Evolutionary conservation across 139 green algal genomes (phyloP), one percentile per base, ranked within the genome.

Genomic region (Micromonas pusilla): DNA sequence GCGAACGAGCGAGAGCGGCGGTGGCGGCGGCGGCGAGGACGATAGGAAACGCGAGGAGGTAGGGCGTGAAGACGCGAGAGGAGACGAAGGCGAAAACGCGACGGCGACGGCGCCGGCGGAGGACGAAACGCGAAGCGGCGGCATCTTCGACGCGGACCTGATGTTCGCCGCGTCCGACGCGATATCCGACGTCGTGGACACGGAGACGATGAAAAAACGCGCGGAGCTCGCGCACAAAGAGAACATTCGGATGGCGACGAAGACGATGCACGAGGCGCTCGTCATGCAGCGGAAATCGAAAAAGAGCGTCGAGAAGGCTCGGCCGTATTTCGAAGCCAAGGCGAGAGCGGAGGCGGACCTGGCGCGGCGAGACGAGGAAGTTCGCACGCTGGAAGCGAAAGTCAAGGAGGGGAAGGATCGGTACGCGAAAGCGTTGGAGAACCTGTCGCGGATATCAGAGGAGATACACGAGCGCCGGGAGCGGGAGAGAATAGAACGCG

Each of bases 381-480:
- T 75, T 25, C 20, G 5, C 5, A 20, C 30, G 23, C 23, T 62
- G 26, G n/a, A 62, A 20, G 13, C 23, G 26, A 39, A 1, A 20
- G 36, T 75, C 21, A 38, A 39, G 23, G 3, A 60, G 33, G 4
- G 9, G 34, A 75, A 75, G 26, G 4, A 1, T 13, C 37, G 68
- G 25, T 75, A 75, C 68, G 37, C 26, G 34, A 36, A 23, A 1
- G 37, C 37, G n/a, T 5, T 75, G 36, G 26, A 39, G 20, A 20
- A 38, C 3, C 36, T 75, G 0, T 25, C 52, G 20, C n/a, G 28
- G 21, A 75, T 75, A 38, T 38, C 21, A 34, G 38, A 75, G 23
- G 68, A 75, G 53, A 26, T 75, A 20, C 68, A 75, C 68, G 68
- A 23, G 2, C 60, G 68, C 20, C 37, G 68, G 2, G 36, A 36